Evolutionary conservation across 2,329 filamentous ascomycete genomes (phyloP).

Genomic region (Furcasterigmium sp.): DNA sequence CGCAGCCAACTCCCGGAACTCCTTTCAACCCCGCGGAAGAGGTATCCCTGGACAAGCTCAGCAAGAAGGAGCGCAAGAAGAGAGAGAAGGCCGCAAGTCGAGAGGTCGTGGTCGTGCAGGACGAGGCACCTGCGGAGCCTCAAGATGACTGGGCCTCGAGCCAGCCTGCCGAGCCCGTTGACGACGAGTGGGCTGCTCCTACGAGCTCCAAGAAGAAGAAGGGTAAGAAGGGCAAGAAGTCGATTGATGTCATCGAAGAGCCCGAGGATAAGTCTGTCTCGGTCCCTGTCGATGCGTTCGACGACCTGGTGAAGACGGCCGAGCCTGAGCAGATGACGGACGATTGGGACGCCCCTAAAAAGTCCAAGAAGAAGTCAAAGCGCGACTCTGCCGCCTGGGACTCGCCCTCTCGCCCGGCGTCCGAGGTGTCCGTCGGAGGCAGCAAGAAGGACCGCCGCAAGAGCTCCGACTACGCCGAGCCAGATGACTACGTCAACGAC

Average conservation of each 20-base stretch:
- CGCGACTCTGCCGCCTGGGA: conserved; percentile 17
- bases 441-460: conserved; percentile 26
- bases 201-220: conserved; percentile 16
- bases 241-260: conserved; percentile 11
- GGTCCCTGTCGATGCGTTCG: conserved; percentile 21
- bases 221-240: conserved; percentile 26
- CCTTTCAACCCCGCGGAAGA: conserved; percentile 14
- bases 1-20: conserved; percentile 5
- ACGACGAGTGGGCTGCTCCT: conserved; percentile 20
- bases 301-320: conserved; percentile 15
- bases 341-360: conserved; percentile 27
- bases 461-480: conserved; percentile 28
- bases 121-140: conserved; percentile 11
- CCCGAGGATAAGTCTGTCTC: conserved; percentile 21
- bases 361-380: conserved; percentile 24
- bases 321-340: conserved; percentile 18
- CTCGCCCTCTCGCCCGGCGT: conserved; percentile 25
- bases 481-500: conserved; percentile 27
- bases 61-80: conserved; percentile 31
- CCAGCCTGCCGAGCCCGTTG: conserved; percentile 13
- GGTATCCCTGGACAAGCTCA: conserved; percentile 14
- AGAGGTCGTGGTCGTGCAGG: conserved; percentile 20
- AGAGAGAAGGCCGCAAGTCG: conserved; percentile 32
- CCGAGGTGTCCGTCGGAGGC: conserved; percentile 29
- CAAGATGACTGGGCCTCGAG: conserved; percentile 8